Base-by-base conservation (phyloP, 176 grass and related monocot genomes). In the Calamus simplicifolius region DNA sequence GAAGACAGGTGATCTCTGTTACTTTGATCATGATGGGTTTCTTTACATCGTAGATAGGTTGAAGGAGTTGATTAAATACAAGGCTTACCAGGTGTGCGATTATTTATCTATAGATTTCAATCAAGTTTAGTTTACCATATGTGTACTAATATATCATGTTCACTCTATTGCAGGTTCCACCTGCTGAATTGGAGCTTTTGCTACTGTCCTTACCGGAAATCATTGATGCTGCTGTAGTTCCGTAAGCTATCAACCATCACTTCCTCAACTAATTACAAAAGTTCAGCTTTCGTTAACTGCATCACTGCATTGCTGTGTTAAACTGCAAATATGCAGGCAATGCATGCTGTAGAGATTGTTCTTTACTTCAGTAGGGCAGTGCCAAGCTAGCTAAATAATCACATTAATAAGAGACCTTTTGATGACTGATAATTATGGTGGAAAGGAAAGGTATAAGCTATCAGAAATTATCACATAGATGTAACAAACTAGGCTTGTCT, bases 51-150 rank as follows among this genome's bases (percentile, higher is more conserved):
- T 95, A 0, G 85, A 89, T 29, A 58, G 89, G 57, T 62, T 95
- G 2, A 95, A 95, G 57, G 89, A 95, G 65, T 63, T 89, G 25
- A 95, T 95, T 43, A 95, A 95, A 51, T 95, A 90, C 77, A 95
- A 95, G 70, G 90, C 74, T 57, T 90, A 95, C 54, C 90, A 95
- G 85, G 90, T 95, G 1, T 43, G 35, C 3, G 35, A 43, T 13
- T 43, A 16, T 10, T 50, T 27, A 29, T 52, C 17, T 19, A 23
- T 1, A 18, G 18, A 55, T 64, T 52, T 38, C 70, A 27, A 17
- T 2, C 35, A 13, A 12, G 35, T 2, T 43, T 43, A 2, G 35
- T 43, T 3, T 43, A 43, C 5, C 0, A 15, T 16, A 25, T 17
- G 16, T 58, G 21, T 58, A 25, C 14, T 17, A 19, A 38, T 5